Conservation (phyloP, 2,329 filamentous ascomycete species). For the Calonectria multiphialidica region DNA sequence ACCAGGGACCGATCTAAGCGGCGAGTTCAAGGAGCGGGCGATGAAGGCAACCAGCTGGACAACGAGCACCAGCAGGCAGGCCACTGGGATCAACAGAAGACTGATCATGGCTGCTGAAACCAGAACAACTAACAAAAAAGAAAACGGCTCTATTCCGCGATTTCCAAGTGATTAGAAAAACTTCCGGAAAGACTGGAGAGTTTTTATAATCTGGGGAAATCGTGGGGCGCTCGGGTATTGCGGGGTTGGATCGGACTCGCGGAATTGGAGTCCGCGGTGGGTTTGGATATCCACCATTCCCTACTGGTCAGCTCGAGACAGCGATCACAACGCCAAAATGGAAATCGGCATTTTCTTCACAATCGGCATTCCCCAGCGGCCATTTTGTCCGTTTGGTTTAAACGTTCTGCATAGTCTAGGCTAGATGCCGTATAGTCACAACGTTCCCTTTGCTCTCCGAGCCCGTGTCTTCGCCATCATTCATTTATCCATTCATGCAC, state of each 20-base stretch:
- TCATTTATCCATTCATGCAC: background rate
- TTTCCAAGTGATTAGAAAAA: background rate
- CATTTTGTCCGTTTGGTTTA: too few relatives aligned
- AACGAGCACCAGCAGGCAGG: background rate
- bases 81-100: constrained; percentile 3
- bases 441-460: background rate
- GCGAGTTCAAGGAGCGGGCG: constrained; percentile 26
- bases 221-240: background rate
- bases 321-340: background rate
- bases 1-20: constrained; percentile 42
- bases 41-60: background rate
- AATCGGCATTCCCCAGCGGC: background rate
- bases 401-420: too few relatives aligned
- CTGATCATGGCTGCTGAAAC: background rate
- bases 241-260: background rate
- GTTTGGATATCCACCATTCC: background rate
- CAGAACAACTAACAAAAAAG: background rate
- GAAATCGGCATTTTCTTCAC: background rate
- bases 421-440: too few relatives aligned
- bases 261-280: background rate
- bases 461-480: background rate
- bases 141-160: background rate
- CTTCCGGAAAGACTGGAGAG: background rate
- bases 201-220: background rate
- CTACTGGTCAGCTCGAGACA: background rate